Conservation (phyloP, 164 flowering plant genomes). For the Vitis rupestris region DNA sequence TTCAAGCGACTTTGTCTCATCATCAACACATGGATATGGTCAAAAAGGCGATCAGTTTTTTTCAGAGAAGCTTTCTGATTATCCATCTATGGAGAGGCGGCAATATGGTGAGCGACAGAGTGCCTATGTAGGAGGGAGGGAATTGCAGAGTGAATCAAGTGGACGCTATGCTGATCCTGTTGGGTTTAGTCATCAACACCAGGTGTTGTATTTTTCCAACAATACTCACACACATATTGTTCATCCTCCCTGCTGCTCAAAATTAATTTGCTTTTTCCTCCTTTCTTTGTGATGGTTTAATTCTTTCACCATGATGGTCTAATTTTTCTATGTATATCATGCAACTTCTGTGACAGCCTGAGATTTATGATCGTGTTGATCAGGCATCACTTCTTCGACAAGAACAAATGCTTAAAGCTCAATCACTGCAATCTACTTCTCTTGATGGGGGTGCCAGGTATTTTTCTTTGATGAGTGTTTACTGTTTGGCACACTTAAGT, state of each 20-base stretch:
- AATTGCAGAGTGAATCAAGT: conserved; percentile 56
- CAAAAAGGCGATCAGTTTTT: conserved; percentile 58
- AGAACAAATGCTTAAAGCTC: conserved; percentile 75
- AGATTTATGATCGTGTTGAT: conserved; percentile 68
- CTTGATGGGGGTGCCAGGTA: conserved; percentile 85
- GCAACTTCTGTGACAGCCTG: conserved; percentile 38
- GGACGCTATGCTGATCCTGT: conserved; percentile 66
- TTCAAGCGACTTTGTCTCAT: conserved; percentile 56
- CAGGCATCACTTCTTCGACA: conserved; percentile 70
- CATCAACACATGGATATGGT: conserved; percentile 69
- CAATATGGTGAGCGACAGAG: conserved; percentile 68
- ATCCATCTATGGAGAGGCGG: conserved; percentile 62
- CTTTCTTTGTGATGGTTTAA: neutral
- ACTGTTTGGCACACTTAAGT: neutral
- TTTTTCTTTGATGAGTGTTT: neutral
- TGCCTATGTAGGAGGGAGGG: conserved; percentile 65
- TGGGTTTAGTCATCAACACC: conserved; percentile 61
- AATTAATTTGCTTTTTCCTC: neutral
- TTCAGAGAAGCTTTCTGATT: conserved; percentile 62
- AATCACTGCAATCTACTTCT: conserved; percentile 59
- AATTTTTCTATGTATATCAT: neutral
- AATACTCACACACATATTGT: neutral
- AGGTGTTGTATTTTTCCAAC: conserved; percentile 37
- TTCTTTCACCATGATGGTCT: neutral
- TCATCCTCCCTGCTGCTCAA: neutral